These are phyloP conservation scores for Saccharum officinarum DNA, from an alignment of 176 grass and related monocot genomes.

Conservation along the genomic window DNA sequence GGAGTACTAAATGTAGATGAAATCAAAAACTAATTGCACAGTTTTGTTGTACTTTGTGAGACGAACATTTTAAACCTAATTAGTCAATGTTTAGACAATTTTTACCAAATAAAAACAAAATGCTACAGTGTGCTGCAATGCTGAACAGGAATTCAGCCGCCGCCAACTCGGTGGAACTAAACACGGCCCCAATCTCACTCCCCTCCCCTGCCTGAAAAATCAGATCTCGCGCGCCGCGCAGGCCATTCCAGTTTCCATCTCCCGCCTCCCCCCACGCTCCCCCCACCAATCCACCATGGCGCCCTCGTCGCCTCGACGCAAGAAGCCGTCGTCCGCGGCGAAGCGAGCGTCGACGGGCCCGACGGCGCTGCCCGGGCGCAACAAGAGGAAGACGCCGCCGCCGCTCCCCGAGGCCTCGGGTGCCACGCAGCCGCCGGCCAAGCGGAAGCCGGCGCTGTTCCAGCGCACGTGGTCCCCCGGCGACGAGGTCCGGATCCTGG, in stretches of 20 bases:
- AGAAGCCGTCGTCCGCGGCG: neutral
- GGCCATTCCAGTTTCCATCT: neutral
- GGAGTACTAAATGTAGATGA: no score
- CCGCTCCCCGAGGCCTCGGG: neutral
- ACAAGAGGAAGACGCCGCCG: neutral
- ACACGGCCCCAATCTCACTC: neutral
- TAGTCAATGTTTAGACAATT: no score
- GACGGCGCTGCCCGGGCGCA: neutral
- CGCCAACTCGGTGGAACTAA: no score
- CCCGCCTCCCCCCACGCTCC: neutral
- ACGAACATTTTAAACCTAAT: no score
- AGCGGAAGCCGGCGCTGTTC: neutral
- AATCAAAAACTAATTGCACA: no score
- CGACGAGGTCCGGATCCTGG: slow-evolving; percentile 36
- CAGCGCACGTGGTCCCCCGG: slow-evolving; percentile 35
- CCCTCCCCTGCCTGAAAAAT: neutral
- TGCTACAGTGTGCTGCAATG: no score
- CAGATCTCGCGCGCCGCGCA: neutral
- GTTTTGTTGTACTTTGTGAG: no score
- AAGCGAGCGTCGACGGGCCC: neutral
- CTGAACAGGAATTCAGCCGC: no score
- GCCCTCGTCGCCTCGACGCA: neutral
- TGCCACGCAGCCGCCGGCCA: neutral
- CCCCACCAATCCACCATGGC: neutral
- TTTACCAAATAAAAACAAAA: no score